Evolutionary conservation across 371 early-diverging fungal genomes (phyloP), one percentile per base, ranked within the genome.

Genomic region (Dichotomocladium elegans): DNA sequence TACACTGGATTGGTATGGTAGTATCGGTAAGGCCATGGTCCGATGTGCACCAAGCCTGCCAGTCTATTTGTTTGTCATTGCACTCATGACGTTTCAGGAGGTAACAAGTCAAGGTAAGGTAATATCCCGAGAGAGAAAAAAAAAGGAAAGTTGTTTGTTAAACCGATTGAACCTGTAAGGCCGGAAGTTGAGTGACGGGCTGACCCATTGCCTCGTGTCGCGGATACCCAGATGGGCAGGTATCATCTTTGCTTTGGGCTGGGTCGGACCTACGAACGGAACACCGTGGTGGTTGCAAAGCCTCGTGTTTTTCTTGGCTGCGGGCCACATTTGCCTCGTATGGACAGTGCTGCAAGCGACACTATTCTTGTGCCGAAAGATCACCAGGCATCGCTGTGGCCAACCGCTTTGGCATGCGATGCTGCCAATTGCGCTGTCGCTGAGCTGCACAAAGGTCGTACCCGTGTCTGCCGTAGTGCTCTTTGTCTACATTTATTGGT

Each of bases 1-100:
- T 30, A 60, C 61, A 1, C 71, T 90, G 22, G 87, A 90, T 67
- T 83, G 76, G 80, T 89, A 89, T 59, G 86, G 88, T 15, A 84
- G 87, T 48, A 59, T 87, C 34, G 87, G 87, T 41, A 79, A 85
- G 43, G 65, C 74, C 31, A 63, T 87, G n/a, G 79, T 85, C 48
- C 79, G 81, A 71, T 51, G 85, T 78, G 79, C 83, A 64, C 28
- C 63, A 72, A 28, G 63, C 67, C 27, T 82, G 64, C 4, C 64
- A 70, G 53, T 72, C 72, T 54, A 28, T 28, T 24, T 46, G 11
- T 50, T 48, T 41, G 46, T 51, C 27, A 41, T 51, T 34, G 25
- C 53, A 11, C 8, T 49, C 17, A 21, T 34, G 30, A 15, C 52
- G 11, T 25, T 25, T 14, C 17, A 29, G n/a, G 11, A 47, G n/a